Base-by-base conservation (phyloP, 192 early-diverging fungal species). In the Podila minutissima region DNA sequence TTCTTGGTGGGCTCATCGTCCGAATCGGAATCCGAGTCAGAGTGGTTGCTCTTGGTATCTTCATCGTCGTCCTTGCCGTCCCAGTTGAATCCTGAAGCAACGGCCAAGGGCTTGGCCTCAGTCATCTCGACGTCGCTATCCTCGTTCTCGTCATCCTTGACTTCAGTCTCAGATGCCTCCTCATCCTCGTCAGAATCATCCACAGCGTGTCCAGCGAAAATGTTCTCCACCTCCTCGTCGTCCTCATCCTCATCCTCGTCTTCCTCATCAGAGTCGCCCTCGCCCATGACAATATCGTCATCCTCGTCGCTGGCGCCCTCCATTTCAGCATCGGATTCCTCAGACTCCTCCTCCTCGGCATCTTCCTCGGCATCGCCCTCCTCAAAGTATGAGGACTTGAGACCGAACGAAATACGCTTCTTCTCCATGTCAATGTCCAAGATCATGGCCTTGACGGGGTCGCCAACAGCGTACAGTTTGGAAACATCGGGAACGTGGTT, bases 361-460 rank as follows among this genome's bases (percentile, higher is more conserved):
- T 74, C 84, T 20, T 65, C 72, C 22, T 83, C 84, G 3, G 67
- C 78, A 57, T 91, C 90, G 32, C 69, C 86, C 24, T 87, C 90
- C 24, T 85, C 74, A 89, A 97, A 97, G 81, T 94, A 95, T 9
- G 92, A 93, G 3, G 94, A 89, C 87, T 95, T 97, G 22, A 97
- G 88, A 59, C 95, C 93, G 51, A 97, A 90, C 6, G 87, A 86
- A 29, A 96, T 81, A 15, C 89, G 85, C 63, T 92, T 89, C 72
- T 89, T 93, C 67, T 87, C 86, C 19, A 74, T 50, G 72, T 96
- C 91, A 32, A 95, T 90, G 58, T 91, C 90, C 51, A 96, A 85
- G 31, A 97, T 90, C 62, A 88, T 87, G 29, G 93, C 94, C 68
- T 93, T 92, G 29, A 97, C 95, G 5, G 89, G 86, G 73, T 97